Evolutionary conservation across 257 asterid genomes (phyloP), one percentile per base, ranked within the genome.

Genomic region (Penstemon barbatus): DNA sequence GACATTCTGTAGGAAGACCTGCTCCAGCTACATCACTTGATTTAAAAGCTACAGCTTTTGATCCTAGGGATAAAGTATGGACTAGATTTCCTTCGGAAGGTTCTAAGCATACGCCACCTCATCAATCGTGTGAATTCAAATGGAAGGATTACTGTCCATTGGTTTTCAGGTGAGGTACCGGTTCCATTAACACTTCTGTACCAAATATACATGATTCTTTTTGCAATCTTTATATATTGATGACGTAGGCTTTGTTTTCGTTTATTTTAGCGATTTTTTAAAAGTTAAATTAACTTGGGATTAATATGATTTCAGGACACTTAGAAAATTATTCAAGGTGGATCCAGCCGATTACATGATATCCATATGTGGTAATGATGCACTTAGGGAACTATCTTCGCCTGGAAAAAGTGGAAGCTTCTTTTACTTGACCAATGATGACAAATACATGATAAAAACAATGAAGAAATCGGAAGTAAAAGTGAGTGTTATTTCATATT

Each of bases 401-500:
- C 98, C 98, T 5, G 97, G 98, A 40, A 93, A 93, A 77, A 93
- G 98, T 62, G 98, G 98, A 41, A 90, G 98, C 81, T 88, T 90
- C 66, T 92, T 92, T 75, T 92, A 92, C 89, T 75, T 92, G 78
- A 92, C 98, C 52, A 77, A 82, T 49, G 96, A 93, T 57, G 97
- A 93, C 73, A 90, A 80, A 78, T 93, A 90, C 87, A 86, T 93
- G 97, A 93, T 93, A 54, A 93, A 93, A 81, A 93, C 98, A 41
- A 81, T 93, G 88, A 93, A 87, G 78, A 93, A 90, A 63, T 73
- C 98, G 4, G 98, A 92, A 86, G 97, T 88, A 55, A 92, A 92
- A 84, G 98, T 92, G 78, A 83, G 97, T 82, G 40, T 60, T 40
- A 43, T 74, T 71, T 75, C 69, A 61, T 70, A 69, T 71, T 54